Evolutionary conservation across 305 asterid species (phyloP).

Genomic region (Fraxinus greggii): DNA sequence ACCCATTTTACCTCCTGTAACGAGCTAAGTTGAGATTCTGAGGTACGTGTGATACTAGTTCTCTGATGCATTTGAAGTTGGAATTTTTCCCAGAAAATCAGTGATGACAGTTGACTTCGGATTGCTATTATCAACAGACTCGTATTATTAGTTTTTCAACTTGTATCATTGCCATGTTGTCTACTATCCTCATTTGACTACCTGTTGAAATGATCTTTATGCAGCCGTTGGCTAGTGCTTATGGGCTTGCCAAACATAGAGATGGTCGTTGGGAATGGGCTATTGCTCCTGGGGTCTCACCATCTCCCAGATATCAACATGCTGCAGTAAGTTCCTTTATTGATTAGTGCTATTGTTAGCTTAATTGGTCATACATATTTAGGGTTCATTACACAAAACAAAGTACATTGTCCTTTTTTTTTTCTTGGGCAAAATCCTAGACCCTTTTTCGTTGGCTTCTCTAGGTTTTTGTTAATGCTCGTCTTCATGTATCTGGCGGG

Average conservation of each 20-base stretch:
- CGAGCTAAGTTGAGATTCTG: background rate
- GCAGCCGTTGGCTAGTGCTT: constrained; percentile 96
- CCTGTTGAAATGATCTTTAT: constrained; percentile 23
- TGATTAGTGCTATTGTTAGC: constrained; percentile 2
- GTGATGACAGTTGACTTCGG: background rate
- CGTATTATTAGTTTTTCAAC: constrained; percentile 10
- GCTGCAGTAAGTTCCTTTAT: constrained; percentile 71
- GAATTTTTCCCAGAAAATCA: constrained; percentile 9
- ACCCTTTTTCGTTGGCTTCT: constrained; percentile 17
- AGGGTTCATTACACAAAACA: background rate
- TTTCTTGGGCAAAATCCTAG: constrained; percentile 19
- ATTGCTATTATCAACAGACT: background rate
- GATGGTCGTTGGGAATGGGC: constrained; percentile 99
- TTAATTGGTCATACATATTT: background rate
- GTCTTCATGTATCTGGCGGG: constrained; percentile 99
- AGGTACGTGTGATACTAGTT: background rate
- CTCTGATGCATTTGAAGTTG: constrained; percentile 10
- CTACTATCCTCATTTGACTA: constrained; percentile 18
- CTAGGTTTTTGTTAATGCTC: constrained; percentile 97
- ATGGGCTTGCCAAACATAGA: constrained; percentile 97
- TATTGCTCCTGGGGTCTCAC: constrained; percentile 99
- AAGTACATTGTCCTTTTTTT: constrained; percentile 9
- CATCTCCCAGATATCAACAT: constrained; percentile 92
- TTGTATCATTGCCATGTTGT: constrained; percentile 13
- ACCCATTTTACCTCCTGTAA: background rate